Base-by-base conservation (phyloP, 306 rosid species). In the Sesbania bispinosa region DNA sequence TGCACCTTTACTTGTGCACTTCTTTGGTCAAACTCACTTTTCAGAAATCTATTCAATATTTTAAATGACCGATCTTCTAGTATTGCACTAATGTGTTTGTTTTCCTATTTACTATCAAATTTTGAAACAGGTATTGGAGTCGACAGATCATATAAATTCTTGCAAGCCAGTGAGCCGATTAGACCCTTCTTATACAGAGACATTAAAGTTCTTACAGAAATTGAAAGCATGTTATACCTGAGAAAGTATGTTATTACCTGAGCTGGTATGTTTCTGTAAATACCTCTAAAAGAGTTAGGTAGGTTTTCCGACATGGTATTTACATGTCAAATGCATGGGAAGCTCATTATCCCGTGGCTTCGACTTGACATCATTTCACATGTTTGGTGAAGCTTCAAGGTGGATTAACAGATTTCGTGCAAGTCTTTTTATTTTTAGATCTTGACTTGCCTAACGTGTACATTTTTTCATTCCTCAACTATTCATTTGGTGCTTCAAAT, bases 131-230 rank as follows among this genome's bases (percentile, higher is more conserved):
- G 97, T 94, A n/a, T 71, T 94, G 73, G 97, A 94, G 46, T 94
- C 99, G 16, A 94, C 89, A 0, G 99, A 94, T 85, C 99, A 94
- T 74, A 89, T 94, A 69, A 91, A 89, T 76, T 94, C 97, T 30
- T 94, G 99, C 82, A 94, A 94, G 42, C 99, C 99, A 6, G 69
- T 89, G 75, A 86, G 82, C 79, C 95, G 88, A 15, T 23, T 55
- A 0, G 99, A 94, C 85, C 95, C 99, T 19, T 94, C 99, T 6
- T 91, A 94, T 71, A 82, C 87, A 1, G 88, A 86, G 88, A 87
- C 82, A 69, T 79, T 91, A 64, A 81, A 87, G 72, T 87, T 94
- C 80, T 86, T 94, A 84, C 83, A 62, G 80, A 91, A 89, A 82
- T 64, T 91, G 78, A 87, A 85, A 82, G 74, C 80, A 33, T 85